Percentiles rank a stretch among this genome's conserved stretches.
phyloP scores from a whole-genome alignment of 164 flowering plant genomes.

The Sextonia rubra region DNA sequence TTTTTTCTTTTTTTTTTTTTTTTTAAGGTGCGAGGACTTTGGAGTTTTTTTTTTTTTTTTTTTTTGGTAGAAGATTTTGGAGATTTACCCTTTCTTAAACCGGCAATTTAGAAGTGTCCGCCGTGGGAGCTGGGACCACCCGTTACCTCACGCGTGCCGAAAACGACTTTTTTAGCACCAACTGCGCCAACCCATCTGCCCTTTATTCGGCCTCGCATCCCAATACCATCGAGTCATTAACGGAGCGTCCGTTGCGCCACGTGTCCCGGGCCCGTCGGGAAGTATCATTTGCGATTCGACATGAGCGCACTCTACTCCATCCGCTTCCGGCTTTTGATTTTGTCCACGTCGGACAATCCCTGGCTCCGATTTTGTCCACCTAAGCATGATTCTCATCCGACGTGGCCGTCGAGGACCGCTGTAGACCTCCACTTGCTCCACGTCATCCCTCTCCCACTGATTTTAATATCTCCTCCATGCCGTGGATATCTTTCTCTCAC shows the following conservation, averaged over 20 bases:
- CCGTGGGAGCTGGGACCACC: too few species aligned
- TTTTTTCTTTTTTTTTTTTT: too few species aligned
- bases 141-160: too few species aligned
- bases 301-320: neutral
- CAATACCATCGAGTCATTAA: too few species aligned
- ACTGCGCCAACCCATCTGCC: too few species aligned
- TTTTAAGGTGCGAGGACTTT: too few species aligned
- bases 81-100: too few species aligned
- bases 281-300: neutral
- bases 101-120: too few species aligned
- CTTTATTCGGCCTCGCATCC: too few species aligned
- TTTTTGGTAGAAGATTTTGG: too few species aligned
- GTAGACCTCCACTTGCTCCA: conserved; percentile 27
- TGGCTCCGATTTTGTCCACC: conserved; percentile 15
- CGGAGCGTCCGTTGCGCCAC: neutral
- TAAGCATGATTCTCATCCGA: neutral
- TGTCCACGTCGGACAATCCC: neutral
- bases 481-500: conserved; percentile 7
- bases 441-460: conserved; percentile 11
- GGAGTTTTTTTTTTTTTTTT: too few species aligned
- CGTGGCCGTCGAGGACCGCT: conserved; percentile 2
- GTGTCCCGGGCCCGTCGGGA: neutral
- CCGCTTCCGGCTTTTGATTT: neutral
- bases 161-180: too few species aligned
- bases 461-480: conserved; percentile 15